Base-by-base conservation (phyloP, 1,284 basidiomycete species). In the Vanrija humicola region DNA sequence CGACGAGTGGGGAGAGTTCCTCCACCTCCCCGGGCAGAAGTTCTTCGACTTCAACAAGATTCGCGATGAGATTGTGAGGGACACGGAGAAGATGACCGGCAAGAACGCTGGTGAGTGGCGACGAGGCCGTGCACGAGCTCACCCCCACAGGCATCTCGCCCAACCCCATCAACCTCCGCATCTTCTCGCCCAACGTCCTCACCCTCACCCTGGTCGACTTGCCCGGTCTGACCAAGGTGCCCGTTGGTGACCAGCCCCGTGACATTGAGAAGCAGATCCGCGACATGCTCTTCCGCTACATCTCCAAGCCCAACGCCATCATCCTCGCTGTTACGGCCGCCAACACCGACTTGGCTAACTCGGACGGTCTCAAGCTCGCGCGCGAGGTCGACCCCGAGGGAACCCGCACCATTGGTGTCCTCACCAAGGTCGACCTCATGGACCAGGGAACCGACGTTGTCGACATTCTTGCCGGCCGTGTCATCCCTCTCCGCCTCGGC, bases 341-440 rank as follows among this genome's bases (percentile, higher is more conserved):
- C 64, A 98, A 98, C 76, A 89, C 87, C 39, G 95, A 98, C 80
- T 81, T 98, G 82, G 95, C 95, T 55, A 98, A 98, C 79, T 97
- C 94, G 21, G 95, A 98, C 77, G 95, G 95, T 51, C 77, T 98
- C 74, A 97, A 98, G 81, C 79, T 98, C 79, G 95, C 94, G 42
- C 83, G 95, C 58, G 93, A 97, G 70, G 92, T 97, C 26, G 95
- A 98, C 74, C 92, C 94, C 1, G 95, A 98, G 57, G 95, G 95
- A 47, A 79, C 86, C 47, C 83, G 95, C 70, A 98, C 95, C 29
- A 96, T 98, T 66, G 95, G 95, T 83, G 95, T 98, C 18, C 79
- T 98, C 70, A 98, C 95, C 23, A 98, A 98, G 79, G 89, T 98
- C 48, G 95, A 98, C 75, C 80, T 98, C 61, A 98, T 98, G 95